Conservation (phyloP, 2,329 filamentous ascomycete genomes). For the Coniochaeta sp. region DNA sequence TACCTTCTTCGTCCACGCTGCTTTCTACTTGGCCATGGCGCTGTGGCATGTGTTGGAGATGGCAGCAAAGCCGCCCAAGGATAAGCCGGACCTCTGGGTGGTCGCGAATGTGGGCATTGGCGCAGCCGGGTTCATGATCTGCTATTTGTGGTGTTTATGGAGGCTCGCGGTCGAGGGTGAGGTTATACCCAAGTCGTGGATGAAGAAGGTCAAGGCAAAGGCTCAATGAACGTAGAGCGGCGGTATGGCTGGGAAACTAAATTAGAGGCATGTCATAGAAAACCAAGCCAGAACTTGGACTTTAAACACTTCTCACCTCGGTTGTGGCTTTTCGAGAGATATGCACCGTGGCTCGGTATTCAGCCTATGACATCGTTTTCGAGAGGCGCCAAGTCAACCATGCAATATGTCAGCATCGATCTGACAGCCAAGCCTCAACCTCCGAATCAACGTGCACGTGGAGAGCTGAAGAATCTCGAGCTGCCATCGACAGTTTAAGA, state of each 20-base stretch:
- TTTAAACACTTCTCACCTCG: neutral
- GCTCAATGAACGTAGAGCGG: conserved; percentile 21
- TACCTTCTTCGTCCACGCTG: conserved; percentile 62
- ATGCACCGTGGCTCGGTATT: neutral
- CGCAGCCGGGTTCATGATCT: conserved; percentile 74
- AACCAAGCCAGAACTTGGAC: neutral
- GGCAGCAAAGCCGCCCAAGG: conserved; percentile 57
- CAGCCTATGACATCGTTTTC: neutral
- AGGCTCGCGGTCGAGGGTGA: conserved; percentile 56
- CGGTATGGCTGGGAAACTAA: neutral
- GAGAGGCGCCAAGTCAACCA: neutral
- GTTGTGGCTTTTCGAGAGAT: neutral
- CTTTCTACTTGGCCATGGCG: conserved; percentile 71
- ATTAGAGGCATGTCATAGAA: neutral
- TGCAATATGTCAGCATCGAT: neutral
- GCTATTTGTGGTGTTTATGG: conserved; percentile 87
- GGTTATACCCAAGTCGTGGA: conserved; percentile 27
- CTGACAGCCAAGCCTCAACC: neutral
- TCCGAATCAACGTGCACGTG: neutral
- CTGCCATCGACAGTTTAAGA: neutral
- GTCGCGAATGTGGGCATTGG: conserved; percentile 85
- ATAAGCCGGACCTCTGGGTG: conserved; percentile 91
- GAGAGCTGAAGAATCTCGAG: neutral
- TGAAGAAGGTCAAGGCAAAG: conserved; percentile 26
- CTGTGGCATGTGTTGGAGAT: conserved; percentile 75